Evolutionary conservation across 306 rosid genomes (phyloP), one percentile per base, ranked within the genome.

Genomic region (Carpinus viminea): DNA sequence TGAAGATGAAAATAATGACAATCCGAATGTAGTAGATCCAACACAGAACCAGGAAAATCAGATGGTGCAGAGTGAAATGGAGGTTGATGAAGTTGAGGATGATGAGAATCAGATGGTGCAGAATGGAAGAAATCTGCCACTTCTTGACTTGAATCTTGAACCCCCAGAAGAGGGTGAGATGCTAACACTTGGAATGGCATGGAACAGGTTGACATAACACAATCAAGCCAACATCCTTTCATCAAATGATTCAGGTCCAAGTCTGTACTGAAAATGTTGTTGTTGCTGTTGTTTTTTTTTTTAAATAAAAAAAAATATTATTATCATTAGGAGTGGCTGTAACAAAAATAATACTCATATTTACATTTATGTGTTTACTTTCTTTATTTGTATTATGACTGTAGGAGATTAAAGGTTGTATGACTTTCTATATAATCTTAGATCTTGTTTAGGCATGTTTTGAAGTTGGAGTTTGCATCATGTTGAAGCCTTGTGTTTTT

Each of bases 141-240:
- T 62, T 13, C 41, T 72, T 60, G 77, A 79, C 73, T 36, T 79
- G 12, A 72, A 79, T 17, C 12, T n/a, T 36, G 77, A 79, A 15
- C 73, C 82, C 34, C 15, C 26, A 6, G 55, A 79, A 36, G 46
- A 59, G 18, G 75, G 34, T 17, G 50, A 36, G 8, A 31, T 3
- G 5, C 4, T 31, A 4, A 36, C 10, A 16, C 34, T 15, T 4
- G 76, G 3, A 68, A 38, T 4, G n/a, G 13, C 36, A 10, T 12
- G 7, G 34, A 59, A 12, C 2, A 21, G 5, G 64, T 54, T 54
- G 60, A 18, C 9, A 55, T 9, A 55, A 8, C 60, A 55, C 60
- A n/a, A 55, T 55, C 11, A n/a, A 17, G 4, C 26, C 60, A 55
- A 31, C n/a, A 57, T 20, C 31, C 15, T 16, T 21, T 10, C 12